These are phyloP conservation scores for Xylaria sp. DNA, from an alignment of 2,329 filamentous ascomycete genomes.

Conservation along the genomic window DNA sequence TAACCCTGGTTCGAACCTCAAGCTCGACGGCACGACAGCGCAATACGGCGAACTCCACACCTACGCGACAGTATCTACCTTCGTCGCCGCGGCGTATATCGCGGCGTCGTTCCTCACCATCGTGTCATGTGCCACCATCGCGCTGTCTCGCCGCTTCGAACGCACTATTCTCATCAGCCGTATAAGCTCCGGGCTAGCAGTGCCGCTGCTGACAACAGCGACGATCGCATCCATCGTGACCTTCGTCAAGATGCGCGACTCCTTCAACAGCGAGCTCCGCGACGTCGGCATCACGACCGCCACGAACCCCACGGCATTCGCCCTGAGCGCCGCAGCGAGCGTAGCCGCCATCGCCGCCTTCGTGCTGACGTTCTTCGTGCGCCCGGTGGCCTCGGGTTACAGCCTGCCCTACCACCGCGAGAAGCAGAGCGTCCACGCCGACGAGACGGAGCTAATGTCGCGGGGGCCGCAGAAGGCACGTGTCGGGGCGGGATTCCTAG, in stretches of 20 bases:
- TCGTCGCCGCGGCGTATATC: slow-evolving; percentile 48
- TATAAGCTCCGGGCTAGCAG: slow-evolving; percentile 39
- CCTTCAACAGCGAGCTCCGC: slow-evolving; percentile 45
- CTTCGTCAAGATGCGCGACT: slow-evolving; percentile 41
- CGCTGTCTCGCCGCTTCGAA: slow-evolving; percentile 37
- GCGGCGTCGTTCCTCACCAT: slow-evolving; percentile 41
- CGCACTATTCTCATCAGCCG: slow-evolving; percentile 33
- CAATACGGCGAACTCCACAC: slow-evolving; percentile 40
- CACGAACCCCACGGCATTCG: slow-evolving; percentile 40
- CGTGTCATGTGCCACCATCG: slow-evolving; percentile 40
- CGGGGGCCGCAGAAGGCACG: slow-evolving; percentile 4
- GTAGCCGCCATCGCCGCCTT: slow-evolving; percentile 40
- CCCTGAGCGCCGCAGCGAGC: slow-evolving; percentile 45
- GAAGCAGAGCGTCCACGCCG: slow-evolving; percentile 16
- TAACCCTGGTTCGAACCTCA: slow-evolving; percentile 48
- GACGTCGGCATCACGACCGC: slow-evolving; percentile 42
- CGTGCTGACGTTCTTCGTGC: slow-evolving; percentile 14
- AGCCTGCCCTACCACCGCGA: slow-evolving; percentile 7
- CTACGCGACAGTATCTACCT: slow-evolving; percentile 45
- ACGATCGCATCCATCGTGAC: slow-evolving; percentile 44
- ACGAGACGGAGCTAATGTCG: slow-evolving; percentile 13
- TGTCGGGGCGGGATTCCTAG: slow-evolving; percentile 36
- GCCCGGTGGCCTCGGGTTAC: slow-evolving; percentile 1
- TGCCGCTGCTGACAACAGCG: slow-evolving; percentile 44
- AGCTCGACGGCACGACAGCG: slow-evolving; percentile 44